Percentiles rank a stretch among this genome's conserved stretches.
These are phyloP conservation scores for Dothideomycetes sp. DNA, from an alignment of 2,329 filamentous ascomycete genomes.

Conservation along the genomic window DNA sequence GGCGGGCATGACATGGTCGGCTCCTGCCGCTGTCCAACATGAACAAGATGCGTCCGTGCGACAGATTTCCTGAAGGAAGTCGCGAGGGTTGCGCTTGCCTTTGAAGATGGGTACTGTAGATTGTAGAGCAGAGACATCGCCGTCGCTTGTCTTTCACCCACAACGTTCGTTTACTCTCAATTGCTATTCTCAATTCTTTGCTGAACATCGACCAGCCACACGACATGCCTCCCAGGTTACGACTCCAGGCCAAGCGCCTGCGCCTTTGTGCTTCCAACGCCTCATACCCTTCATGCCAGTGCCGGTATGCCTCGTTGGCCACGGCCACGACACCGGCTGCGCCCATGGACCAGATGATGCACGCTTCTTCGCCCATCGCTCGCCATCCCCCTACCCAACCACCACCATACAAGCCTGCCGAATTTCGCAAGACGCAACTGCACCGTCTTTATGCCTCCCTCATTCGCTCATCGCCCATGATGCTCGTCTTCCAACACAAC, in stretches of 20 bases:
- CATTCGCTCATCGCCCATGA: conserved; percentile 72
- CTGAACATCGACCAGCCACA: conserved; percentile 17
- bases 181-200: too few relatives aligned
- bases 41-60: conserved; percentile 3
- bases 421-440: conserved; percentile 84
- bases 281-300: conserved; percentile 27
- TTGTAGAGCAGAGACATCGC: too few relatives aligned
- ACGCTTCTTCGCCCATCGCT: conserved; percentile 36
- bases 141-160: too few relatives aligned
- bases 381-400: conserved; percentile 62
- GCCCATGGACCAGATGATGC: conserved; percentile 41
- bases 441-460: conserved; percentile 80
- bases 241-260: conserved; percentile 30
- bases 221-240: conserved; percentile 47
- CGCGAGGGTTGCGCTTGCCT: too few relatives aligned
- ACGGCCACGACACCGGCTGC: conserved; percentile 44
- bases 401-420: conserved; percentile 74
- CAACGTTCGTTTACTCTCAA: too few relatives aligned
- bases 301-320: conserved; percentile 41
- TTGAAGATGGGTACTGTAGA: too few relatives aligned
- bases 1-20: conserved; percentile 4
- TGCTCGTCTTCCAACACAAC: conserved; percentile 79
- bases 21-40: conserved; percentile 5
- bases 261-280: conserved; percentile 21
- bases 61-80: conserved; percentile 12